These are phyloP conservation scores for Mycena latifolia DNA, from an alignment of 768 basidiomycete species.

Conservation along the genomic window DNA sequence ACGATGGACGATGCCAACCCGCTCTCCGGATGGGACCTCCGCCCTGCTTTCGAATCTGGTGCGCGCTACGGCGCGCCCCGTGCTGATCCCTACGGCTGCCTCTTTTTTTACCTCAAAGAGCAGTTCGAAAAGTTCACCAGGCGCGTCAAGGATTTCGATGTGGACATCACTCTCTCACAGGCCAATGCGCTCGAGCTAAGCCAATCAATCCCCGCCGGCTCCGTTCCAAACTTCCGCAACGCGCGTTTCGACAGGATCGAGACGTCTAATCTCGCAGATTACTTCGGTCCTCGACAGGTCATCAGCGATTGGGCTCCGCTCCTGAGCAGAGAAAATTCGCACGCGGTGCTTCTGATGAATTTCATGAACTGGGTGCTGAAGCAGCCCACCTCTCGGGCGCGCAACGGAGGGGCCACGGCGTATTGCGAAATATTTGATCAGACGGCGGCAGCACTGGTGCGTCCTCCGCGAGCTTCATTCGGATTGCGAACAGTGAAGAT, in stretches of 20 bases:
- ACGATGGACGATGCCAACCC: constrained; percentile 55
- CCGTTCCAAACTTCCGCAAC: constrained; percentile 50
- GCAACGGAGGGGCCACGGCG: not conserved
- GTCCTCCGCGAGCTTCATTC: not conserved
- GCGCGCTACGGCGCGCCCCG: constrained; percentile 47
- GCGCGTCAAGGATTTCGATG: constrained; percentile 49
- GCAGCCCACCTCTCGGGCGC: constrained; percentile 46
- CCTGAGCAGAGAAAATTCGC: constrained; percentile 47
- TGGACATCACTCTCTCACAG: constrained; percentile 55
- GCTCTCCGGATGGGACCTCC: constrained; percentile 62
- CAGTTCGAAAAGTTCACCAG: constrained; percentile 53
- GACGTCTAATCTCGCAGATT: constrained; percentile 50
- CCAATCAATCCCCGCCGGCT: constrained; percentile 52
- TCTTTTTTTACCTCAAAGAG: constrained; percentile 59
- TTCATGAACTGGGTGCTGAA: constrained; percentile 52
- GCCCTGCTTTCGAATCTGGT: constrained; percentile 55
- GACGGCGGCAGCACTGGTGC: not conserved
- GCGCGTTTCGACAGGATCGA: constrained; percentile 56
- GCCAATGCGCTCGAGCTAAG: constrained; percentile 58
- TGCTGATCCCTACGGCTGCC: constrained; percentile 53
- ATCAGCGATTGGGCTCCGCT: constrained; percentile 53
- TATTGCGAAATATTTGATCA: not conserved
- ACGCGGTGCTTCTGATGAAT: constrained; percentile 52
- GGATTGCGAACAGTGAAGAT: too few relatives aligned
- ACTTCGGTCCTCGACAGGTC: constrained; percentile 45